Evolutionary conservation across 768 basidiomycete genomes (phyloP), one percentile per base, ranked within the genome.

Genomic region (Boletus speciosus): DNA sequence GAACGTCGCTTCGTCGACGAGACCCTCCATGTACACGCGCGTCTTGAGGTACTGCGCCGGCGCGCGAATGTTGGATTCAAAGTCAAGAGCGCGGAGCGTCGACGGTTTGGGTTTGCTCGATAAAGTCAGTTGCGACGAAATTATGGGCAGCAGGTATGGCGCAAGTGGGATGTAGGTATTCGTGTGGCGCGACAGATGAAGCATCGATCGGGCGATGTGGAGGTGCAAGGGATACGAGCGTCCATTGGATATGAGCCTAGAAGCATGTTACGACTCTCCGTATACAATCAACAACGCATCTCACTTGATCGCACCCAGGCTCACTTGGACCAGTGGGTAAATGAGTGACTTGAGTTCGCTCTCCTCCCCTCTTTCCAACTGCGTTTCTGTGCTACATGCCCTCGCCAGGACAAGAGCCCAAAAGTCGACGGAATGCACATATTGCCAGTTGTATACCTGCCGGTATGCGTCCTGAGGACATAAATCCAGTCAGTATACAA

Each of bases 391-490:
- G 63, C 86, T 83, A 64, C 91, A 95, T 15, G 92, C 87, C 41
- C 86, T 78, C 21, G 86, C 88, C 10, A 99, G 79, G 10, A 98
- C 93, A 39, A 91, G 78, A 38, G 83, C 81, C 97, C 97, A 99
- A 65, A 98, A 98, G 75, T 99, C 97, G 59, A 99, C 76, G 54
- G 85, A 91, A 69, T 99, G 97, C 3, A 87, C 89, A 61, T 88
- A 98, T 73, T 98, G 97, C 97, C 97, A 99, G 73, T 98, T 99
- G 73, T 99, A 97, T 21, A 99, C 96, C 62, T 89, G 86, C 69
- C 87, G 88, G 74, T 89, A 95, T 9, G 92, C 85, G 61, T 98
- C 94, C 87, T 93, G 69, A 34, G 34, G 37, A 55, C 27, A 50
- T 42, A 16, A 11, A 39, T 43, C 23, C 34, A 53, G 44, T 44